A percentile compares a stretch with the other conserved stretches of the same genome.
Evolutionary conservation across 306 rosid species (phyloP).

Genomic region (Trichosanthes truncata): DNA sequence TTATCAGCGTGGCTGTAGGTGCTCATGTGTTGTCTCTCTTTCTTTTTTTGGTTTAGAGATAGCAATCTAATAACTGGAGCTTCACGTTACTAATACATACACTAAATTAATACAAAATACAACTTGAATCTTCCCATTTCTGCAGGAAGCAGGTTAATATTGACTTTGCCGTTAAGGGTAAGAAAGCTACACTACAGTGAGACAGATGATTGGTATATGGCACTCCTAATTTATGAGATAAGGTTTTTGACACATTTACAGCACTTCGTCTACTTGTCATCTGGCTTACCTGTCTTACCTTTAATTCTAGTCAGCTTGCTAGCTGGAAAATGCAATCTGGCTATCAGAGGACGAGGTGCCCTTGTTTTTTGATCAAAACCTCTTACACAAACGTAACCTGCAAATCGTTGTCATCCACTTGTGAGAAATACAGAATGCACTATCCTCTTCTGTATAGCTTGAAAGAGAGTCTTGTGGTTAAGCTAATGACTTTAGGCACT

Average conservation of each 20-base stretch:
- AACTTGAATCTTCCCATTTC: conserved; percentile 14
- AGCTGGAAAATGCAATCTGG: conserved; percentile 74
- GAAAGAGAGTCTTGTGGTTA: neutral
- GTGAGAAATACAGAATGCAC: neutral
- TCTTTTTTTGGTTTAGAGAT: neutral
- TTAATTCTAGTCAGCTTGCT: conserved; percentile 49
- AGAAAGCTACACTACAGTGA: neutral
- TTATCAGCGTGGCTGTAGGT: too few relatives aligned
- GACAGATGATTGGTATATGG: neutral
- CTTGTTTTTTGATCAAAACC: conserved; percentile 57
- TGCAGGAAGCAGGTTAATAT: conserved; percentile 16
- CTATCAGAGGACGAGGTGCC: conserved; percentile 72
- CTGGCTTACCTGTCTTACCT: conserved; percentile 10
- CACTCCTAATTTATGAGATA: neutral
- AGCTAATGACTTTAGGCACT: neutral
- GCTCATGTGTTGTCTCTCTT: neutral
- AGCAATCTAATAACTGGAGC: neutral
- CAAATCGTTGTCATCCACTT: conserved; percentile 15
- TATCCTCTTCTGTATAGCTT: neutral
- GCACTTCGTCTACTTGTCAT: conserved; percentile 15
- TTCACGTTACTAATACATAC: conserved; percentile 1
- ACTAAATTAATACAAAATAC: conserved; percentile 16
- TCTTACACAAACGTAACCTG: conserved; percentile 82
- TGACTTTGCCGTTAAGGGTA: neutral
- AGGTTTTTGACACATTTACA: neutral